These are phyloP conservation scores for Sphaerosporella brunnea DNA, from an alignment of 495 filamentous ascomycete species.

Conservation along the genomic window DNA sequence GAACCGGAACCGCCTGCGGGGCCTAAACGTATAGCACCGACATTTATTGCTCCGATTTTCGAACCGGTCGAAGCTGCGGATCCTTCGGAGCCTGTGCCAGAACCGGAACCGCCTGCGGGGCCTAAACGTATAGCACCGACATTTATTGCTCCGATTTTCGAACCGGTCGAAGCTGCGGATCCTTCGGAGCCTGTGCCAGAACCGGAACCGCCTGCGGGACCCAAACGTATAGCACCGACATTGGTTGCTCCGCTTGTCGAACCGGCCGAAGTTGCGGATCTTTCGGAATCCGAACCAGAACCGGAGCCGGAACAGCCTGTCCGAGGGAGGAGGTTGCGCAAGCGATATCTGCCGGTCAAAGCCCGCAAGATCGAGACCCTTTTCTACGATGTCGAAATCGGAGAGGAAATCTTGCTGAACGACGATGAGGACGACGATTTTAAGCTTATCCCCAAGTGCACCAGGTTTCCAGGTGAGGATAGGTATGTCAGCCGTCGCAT, in stretches of 20 bases:
- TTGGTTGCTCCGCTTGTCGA: not conserved
- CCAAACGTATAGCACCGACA: not conserved
- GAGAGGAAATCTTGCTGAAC: conserved; percentile 5
- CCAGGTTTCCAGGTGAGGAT: conserved; percentile 7
- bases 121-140: not conserved
- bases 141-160: not conserved
- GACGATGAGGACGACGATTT: not conserved
- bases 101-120: not conserved
- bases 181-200: not conserved
- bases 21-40: not conserved
- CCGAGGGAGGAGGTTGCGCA: not conserved
- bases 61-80: too few relatives aligned
- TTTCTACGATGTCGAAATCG: conserved; percentile 7
- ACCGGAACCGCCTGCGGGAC: not conserved
- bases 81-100: not conserved
- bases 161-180: not conserved
- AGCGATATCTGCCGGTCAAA: conserved; percentile 4
- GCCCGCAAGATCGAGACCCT: conserved; percentile 7
- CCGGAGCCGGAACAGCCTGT: not conserved
- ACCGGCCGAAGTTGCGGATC: not conserved
- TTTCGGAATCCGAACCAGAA: not conserved
- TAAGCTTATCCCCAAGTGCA: conserved; percentile 1
- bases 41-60: not conserved
- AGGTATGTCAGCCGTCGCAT: conserved; percentile 17
- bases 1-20: not conserved